These are phyloP conservation scores for Chaetomium sp. DNA, from an alignment of 2,329 filamentous ascomycete species.

Conservation along the genomic window DNA sequence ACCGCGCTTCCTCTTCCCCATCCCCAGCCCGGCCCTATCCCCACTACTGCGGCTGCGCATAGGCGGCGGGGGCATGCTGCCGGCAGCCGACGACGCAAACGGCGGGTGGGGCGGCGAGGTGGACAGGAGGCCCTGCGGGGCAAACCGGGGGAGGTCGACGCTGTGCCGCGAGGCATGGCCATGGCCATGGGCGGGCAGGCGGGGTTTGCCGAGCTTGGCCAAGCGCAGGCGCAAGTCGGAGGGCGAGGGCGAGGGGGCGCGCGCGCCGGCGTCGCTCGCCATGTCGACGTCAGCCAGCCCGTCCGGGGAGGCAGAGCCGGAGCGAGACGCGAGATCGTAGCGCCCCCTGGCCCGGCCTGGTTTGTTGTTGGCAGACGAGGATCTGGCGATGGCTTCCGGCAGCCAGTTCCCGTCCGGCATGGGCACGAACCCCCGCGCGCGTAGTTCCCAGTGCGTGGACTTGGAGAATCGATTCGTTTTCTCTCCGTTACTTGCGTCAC, in stretches of 20 bases:
- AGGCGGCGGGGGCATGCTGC: neutral
- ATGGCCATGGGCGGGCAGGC: neutral
- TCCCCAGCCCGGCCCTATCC: neutral
- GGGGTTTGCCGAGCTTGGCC: constrained; percentile 20
- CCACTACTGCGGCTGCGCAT: neutral
- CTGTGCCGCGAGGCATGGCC: constrained; percentile 5
- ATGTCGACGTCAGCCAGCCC: constrained; percentile 11
- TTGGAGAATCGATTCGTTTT: constrained; percentile 24
- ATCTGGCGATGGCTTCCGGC: constrained; percentile 51
- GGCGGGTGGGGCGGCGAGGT: constrained; percentile 19
- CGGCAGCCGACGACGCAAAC: neutral
- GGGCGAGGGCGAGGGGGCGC: constrained; percentile 15
- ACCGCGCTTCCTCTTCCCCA: constrained; percentile 27
- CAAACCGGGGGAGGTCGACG: constrained; percentile 14
- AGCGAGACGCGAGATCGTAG: neutral
- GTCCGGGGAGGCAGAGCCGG: neutral
- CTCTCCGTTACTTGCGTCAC: neutral
- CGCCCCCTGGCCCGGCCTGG: neutral
- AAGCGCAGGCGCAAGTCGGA: constrained; percentile 23
- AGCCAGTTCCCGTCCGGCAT: constrained; percentile 57
- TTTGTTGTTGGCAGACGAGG: neutral
- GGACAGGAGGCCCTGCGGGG: neutral
- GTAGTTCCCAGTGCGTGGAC: constrained; percentile 44
- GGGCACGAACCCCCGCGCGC: constrained; percentile 46
- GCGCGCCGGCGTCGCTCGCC: neutral